A percentile compares a stretch with the other conserved stretches of the same genome.
phyloP scores from a whole-genome alignment of 169 alveolate species.

The Eimeria mitis region DNA sequence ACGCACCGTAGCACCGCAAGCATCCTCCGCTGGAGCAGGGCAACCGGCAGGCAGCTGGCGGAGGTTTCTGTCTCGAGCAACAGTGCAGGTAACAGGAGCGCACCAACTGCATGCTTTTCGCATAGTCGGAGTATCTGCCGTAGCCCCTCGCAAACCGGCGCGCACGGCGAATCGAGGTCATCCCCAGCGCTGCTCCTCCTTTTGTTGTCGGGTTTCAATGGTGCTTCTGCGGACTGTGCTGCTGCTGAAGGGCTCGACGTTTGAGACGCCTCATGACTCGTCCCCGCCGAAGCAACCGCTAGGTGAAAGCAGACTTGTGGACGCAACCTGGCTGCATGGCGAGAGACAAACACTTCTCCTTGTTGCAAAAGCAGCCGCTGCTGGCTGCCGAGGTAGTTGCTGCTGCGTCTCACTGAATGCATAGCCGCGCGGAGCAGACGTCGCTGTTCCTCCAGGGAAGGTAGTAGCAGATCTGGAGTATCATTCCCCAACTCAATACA shows the following conservation, averaged over 20 bases:
- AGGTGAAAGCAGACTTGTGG: constrained; percentile 46
- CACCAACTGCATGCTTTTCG: constrained; percentile 38
- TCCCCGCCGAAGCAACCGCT: constrained; percentile 38
- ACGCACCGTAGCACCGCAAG: constrained; percentile 74
- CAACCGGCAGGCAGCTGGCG: constrained; percentile 68
- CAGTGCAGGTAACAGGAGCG: constrained; percentile 71
- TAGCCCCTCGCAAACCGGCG: constrained; percentile 46
- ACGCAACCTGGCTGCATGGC: constrained; percentile 38
- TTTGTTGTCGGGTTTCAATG: not conserved
- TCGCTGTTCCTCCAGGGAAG: constrained; percentile 50
- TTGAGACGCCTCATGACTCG: constrained; percentile 9
- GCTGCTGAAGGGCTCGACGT: not conserved
- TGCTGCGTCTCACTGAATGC: constrained; percentile 13
- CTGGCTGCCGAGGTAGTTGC: not conserved
- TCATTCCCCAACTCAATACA: constrained; percentile 31
- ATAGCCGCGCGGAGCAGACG: constrained; percentile 32
- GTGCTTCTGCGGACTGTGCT: not conserved
- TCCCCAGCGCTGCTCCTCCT: constrained; percentile 24
- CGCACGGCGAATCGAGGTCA: constrained; percentile 28
- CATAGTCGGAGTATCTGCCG: constrained; percentile 42
- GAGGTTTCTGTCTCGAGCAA: constrained; percentile 66
- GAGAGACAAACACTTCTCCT: constrained; percentile 50
- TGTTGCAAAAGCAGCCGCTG: constrained; percentile 53
- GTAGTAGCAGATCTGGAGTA: constrained; percentile 29
- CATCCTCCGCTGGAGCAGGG: constrained; percentile 73